phyloP scores from a whole-genome alignment of 768 basidiomycete genomes.

The Infundibulicybe gibba region DNA sequence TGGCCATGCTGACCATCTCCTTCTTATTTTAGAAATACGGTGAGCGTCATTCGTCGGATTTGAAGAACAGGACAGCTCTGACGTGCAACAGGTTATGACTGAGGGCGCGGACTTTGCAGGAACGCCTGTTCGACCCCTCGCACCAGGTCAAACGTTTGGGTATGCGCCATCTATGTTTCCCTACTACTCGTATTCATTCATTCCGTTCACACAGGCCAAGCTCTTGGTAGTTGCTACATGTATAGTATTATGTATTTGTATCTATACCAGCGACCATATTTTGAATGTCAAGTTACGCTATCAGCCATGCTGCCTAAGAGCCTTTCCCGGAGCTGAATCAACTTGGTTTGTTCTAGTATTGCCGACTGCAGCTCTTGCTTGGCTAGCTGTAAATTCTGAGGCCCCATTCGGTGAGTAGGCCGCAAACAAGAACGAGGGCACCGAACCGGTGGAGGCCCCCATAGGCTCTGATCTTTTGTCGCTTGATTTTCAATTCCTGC shows the following conservation, averaged over 20 bases:
- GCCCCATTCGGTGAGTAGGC: not conserved
- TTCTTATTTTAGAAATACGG: conserved; percentile 15
- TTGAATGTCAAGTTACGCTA: conserved; percentile 23
- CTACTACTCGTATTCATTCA: too few species aligned
- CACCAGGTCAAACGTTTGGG: conserved; percentile 28
- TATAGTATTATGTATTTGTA: too few species aligned
- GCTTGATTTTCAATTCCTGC: conserved; percentile 37
- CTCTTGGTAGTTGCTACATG: too few species aligned
- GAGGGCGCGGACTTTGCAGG: conserved; percentile 20
- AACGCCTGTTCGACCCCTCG: conserved; percentile 22
- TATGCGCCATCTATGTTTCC: conserved; percentile 3
- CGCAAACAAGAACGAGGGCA: not conserved
- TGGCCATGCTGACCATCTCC: not conserved
- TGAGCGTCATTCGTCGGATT: not conserved
- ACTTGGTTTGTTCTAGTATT: conserved; percentile 38
- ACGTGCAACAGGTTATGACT: conserved; percentile 14
- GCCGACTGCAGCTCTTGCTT: conserved; percentile 36
- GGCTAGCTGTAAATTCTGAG: conserved; percentile 44
- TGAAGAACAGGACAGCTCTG: not conserved
- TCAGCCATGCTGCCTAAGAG: conserved; percentile 42
- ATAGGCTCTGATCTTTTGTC: conserved; percentile 41
- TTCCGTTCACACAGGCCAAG: too few species aligned
- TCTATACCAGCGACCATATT: too few species aligned
- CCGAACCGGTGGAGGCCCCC: conserved; percentile 47
- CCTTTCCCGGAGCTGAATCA: conserved; percentile 44